Conservation (phyloP, 257 asterid species). For the Lavandula angustifolia region DNA sequence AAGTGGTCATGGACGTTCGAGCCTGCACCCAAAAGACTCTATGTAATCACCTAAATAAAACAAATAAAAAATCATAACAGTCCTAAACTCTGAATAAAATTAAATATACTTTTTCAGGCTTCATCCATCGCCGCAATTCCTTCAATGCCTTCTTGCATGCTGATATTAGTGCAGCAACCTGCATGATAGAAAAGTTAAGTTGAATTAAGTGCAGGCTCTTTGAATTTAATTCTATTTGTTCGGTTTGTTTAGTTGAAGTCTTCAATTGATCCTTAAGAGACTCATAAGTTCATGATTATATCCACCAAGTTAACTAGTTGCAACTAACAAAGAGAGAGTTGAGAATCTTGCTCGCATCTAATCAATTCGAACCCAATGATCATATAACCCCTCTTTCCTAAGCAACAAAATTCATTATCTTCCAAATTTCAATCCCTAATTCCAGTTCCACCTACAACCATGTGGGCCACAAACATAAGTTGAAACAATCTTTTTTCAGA, state of each 20-base stretch:
- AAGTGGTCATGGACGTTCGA: slow-evolving; percentile 61
- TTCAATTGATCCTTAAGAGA: not conserved
- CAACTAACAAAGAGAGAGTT: slow-evolving; percentile 6
- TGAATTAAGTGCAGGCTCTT: not conserved
- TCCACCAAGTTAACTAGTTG: slow-evolving; percentile 8
- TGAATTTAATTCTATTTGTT: too few species aligned
- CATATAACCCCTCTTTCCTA: slow-evolving; percentile 1
- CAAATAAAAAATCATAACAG: slow-evolving; percentile 1
- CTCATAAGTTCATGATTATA: not conserved
- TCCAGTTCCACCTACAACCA: slow-evolving; percentile 22
- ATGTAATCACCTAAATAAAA: not conserved
- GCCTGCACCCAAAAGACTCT: slow-evolving; percentile 48
- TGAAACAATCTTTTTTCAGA: not conserved
- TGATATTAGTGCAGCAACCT: slow-evolving; percentile 51
- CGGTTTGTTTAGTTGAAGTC: too few species aligned
- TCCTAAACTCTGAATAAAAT: not conserved
- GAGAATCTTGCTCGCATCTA: too few species aligned
- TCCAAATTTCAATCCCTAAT: not conserved
- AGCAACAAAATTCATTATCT: slow-evolving; percentile 8
- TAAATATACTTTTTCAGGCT: slow-evolving; percentile 64
- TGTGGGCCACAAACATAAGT: slow-evolving; percentile 1
- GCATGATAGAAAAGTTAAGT: slow-evolving; percentile 18
- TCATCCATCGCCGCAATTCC: slow-evolving; percentile 73
- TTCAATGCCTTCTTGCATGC: slow-evolving; percentile 65
- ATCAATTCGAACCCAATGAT: not conserved